Conservation (phyloP, 257 asterid species). For the Plantago major region DNA sequence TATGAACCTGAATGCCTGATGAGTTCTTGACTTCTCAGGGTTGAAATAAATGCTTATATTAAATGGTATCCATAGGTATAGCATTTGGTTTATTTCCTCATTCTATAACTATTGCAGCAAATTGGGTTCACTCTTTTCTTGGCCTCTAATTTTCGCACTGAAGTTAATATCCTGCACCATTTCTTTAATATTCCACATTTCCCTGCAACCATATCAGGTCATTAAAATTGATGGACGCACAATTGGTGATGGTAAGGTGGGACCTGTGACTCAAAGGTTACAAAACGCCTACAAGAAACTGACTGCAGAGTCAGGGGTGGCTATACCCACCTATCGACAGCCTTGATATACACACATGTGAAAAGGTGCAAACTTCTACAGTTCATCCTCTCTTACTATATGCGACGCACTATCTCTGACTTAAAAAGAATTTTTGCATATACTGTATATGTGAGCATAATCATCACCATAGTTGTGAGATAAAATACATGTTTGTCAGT, state of each 20-base stretch:
- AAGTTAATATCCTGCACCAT: slow-evolving; percentile 1
- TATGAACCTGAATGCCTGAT: no score
- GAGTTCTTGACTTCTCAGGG: no score
- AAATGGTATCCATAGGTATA: no score
- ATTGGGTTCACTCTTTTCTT: not conserved
- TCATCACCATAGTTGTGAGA: no score
- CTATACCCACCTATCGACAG: slow-evolving; percentile 64
- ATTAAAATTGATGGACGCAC: slow-evolving; percentile 71
- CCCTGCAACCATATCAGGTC: slow-evolving; percentile 39
- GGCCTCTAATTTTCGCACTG: not conserved
- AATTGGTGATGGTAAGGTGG: slow-evolving; percentile 75
- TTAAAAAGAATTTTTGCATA: no score
- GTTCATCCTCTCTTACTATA: not conserved
- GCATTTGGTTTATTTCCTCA: no score
- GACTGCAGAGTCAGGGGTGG: slow-evolving; percentile 61
- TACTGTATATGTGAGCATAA: no score
- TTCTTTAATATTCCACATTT: slow-evolving; percentile 1
- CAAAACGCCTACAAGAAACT: slow-evolving; percentile 54
- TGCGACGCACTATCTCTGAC: not conserved
- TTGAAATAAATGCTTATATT: no score
- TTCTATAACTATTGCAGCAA: no score
- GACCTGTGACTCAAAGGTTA: slow-evolving; percentile 69
- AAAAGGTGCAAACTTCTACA: not conserved
- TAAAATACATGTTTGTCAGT: no score
- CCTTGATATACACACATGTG: slow-evolving; percentile 4